Base-by-base conservation (phyloP, 2,329 filamentous ascomycete genomes). In the Xylariaceae sp. region DNA sequence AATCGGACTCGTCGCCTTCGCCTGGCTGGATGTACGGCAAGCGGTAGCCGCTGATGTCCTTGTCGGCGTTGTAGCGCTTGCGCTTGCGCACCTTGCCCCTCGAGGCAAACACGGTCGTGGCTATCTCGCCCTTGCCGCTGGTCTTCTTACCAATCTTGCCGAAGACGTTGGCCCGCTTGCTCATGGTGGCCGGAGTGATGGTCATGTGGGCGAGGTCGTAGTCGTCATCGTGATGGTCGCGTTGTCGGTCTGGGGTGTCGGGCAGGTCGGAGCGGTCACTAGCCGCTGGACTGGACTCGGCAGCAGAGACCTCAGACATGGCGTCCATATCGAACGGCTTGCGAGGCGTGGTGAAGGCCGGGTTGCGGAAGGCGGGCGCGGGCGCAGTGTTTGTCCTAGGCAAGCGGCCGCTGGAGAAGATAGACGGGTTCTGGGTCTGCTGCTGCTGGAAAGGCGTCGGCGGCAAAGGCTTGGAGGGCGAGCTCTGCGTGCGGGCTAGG, bases 61-160 rank as follows among this genome's bases (percentile, higher is more conserved):
- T 73, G 58, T 82, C 78, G 31, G 72, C 69, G 14, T 76, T 74
- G 54, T 76, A 73, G 12, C 80, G 74, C 69, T 75, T 82, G 55
- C 77, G 75, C 69, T 79, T 84, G 62, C 77, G 76, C 60, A 78
- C 74, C 56, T 74, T 73, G 55, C 78, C 78, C 1, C 59, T 53
- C 64, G 64, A 53, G 68, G 60, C 67, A 58, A 59, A 73, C 64
- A 57, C 64, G 61, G 59, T 62, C 66, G 61, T 70, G 80, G 75
- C 2, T 46, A 89, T 81, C 60, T 89, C 86, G 42, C 86, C 87
- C 58, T 82, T 79, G 1, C 87, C 87, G 0, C 87, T 66, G 10
- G 70, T 71, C 70, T 60, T 75, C 62, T 61, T 76, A 53, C 56
- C 68, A 45, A 56, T 75, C 62, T 61, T 76, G 53, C 56, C 68